These are phyloP conservation scores for Malbranchea cinnamomea DNA, from an alignment of 2,329 filamentous ascomycete genomes.

Conservation along the genomic window DNA sequence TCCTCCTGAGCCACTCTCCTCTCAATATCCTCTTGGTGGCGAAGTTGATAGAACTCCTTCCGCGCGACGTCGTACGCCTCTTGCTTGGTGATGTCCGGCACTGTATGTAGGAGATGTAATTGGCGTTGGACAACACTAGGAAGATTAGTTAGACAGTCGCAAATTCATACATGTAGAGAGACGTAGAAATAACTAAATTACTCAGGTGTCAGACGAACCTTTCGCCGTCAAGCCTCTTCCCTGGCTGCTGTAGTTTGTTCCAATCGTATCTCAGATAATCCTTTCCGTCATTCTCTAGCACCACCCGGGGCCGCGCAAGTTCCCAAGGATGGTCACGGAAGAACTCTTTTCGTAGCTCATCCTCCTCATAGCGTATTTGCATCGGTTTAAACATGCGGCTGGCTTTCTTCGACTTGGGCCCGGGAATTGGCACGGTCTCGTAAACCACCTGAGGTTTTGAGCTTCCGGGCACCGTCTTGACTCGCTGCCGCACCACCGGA, in stretches of 20 bases:
- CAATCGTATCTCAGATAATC: slow-evolving; percentile 66
- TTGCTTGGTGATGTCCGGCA: slow-evolving; percentile 41
- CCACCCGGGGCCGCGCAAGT: slow-evolving; percentile 68
- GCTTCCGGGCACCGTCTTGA: slow-evolving; percentile 10
- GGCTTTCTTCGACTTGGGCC: slow-evolving; percentile 42
- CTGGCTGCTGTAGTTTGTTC: slow-evolving; percentile 60
- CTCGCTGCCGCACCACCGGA: slow-evolving; percentile 24
- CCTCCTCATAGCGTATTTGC: slow-evolving; percentile 65
- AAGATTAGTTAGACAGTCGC: slow-evolving; percentile 2
- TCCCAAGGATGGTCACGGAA: slow-evolving; percentile 97
- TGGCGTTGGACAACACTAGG: slow-evolving; percentile 82
- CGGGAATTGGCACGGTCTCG: slow-evolving; percentile 20
- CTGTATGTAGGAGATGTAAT: slow-evolving; percentile 61
- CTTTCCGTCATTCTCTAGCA: slow-evolving; percentile 74
- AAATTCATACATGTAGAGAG: neutral
- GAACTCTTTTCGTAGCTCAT: slow-evolving; percentile 64
- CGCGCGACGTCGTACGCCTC: slow-evolving; percentile 76
- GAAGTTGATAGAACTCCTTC: slow-evolving; percentile 75
- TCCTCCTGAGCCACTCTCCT: slow-evolving; percentile 75
- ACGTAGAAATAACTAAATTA: neutral
- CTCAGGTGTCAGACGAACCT: slow-evolving; percentile 39
- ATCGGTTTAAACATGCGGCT: slow-evolving; percentile 71
- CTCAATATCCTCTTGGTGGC: slow-evolving; percentile 70
- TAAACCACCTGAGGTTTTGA: slow-evolving; percentile 21
- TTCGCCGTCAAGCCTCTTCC: slow-evolving; percentile 68